Base-by-base conservation (phyloP, 2,329 filamentous ascomycete genomes). In the Diaporthe australafricana region DNA sequence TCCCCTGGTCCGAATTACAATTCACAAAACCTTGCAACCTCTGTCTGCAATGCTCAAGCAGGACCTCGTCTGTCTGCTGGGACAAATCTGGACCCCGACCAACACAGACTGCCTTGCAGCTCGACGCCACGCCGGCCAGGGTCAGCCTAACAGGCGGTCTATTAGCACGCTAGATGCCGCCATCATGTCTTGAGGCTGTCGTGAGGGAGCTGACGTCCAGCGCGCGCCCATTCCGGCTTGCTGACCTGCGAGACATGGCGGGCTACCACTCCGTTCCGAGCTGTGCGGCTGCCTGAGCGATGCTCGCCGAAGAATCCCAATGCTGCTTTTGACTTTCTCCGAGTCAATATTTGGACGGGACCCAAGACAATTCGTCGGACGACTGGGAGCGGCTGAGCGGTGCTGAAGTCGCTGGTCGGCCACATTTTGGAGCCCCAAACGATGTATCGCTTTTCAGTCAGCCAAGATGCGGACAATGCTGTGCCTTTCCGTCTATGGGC, bases 101-200 rank as follows among this genome's bases (percentile, higher is more conserved):
- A n/a, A 30, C 40, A 9, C 38, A 47, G 27, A 9, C 17, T 8
- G 35, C 7, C 9, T 38, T 30, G 40, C 53, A 60, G 53, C 53
- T 60, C 40, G 66, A 57, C 66, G 66, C 66, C 66, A 69, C 66
- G 42, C 42, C n/a, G 45, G 53, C 66, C 56, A 22, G 16, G 52
- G 22, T 45, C 25, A 47, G 66, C 67, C 50, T 40, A 60, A 70
- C 48, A 47, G 20, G 14, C 50, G 50, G 47, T 72, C 62, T 66
- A 57, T 40, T 27, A 50, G 20, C 32, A 52, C 52, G 57, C 70
- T 70, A 72, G 47, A 20, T 32, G 38, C 50, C 47, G 50, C 50
- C 67, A 50, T 55, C 32, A 57, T 45, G 42, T 40, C 42, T 32
- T 38, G 67, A 35, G 48, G 48, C 32, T 32, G 38, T 45, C 42